These are phyloP conservation scores for Tolypocladium sp. DNA, from an alignment of 2,329 filamentous ascomycete species.

Conservation along the genomic window DNA sequence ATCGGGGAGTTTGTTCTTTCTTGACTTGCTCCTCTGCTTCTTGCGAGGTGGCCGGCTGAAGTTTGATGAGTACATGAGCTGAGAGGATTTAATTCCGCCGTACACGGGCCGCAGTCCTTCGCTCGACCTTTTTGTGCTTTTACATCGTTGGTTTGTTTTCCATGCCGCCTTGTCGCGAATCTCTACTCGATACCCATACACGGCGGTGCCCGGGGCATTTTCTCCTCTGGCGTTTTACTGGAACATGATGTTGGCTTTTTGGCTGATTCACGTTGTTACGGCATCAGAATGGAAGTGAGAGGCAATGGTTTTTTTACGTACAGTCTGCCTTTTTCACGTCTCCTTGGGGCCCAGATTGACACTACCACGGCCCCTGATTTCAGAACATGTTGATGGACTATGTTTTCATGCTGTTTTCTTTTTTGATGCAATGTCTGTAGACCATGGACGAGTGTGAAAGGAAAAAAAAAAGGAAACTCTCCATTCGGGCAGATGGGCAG, in stretches of 20 bases:
- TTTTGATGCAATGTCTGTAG: neutral
- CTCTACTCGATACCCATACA: constrained; percentile 5
- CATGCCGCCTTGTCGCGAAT: constrained; percentile 7
- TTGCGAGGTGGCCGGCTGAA: constrained; percentile 37
- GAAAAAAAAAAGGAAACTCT: neutral
- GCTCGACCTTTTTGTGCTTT: constrained; percentile 15
- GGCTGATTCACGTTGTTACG: neutral
- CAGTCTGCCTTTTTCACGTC: neutral
- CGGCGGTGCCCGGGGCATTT: constrained; percentile 10
- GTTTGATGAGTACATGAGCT: constrained; percentile 31
- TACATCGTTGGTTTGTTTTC: constrained; percentile 6
- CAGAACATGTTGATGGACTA: neutral
- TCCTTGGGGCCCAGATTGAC: neutral
- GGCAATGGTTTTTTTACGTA: neutral
- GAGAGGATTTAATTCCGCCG: constrained; percentile 26
- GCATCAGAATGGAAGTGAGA: neutral
- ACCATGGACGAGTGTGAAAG: neutral
- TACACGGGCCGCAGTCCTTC: constrained; percentile 15
- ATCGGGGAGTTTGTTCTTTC: constrained; percentile 31
- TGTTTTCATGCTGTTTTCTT: neutral
- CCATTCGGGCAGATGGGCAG: neutral
- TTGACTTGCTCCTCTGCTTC: constrained; percentile 35
- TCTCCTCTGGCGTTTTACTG: neutral
- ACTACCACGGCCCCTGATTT: neutral
- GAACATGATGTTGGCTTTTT: neutral